phyloP scores from a whole-genome alignment of 257 asterid species.

The Solanum corneliomulleri region DNA sequence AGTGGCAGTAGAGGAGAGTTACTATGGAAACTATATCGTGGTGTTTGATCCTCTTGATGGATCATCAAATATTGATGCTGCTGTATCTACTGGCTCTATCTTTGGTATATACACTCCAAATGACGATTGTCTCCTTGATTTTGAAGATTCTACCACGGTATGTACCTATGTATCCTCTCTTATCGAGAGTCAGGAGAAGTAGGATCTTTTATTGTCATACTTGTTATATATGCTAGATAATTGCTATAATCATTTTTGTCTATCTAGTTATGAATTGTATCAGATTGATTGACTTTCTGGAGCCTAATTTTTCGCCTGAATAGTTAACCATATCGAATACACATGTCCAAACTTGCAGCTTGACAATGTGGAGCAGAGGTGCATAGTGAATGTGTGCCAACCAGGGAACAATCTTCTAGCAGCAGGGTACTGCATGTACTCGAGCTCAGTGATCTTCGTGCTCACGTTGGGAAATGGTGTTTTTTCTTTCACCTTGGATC shows the following conservation, averaged over 20 bases:
- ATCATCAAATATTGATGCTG: slow-evolving; percentile 86
- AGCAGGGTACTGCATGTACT: slow-evolving; percentile 80
- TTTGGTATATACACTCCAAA: slow-evolving; percentile 85
- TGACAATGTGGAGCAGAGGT: slow-evolving; percentile 41
- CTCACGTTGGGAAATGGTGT: slow-evolving; percentile 71
- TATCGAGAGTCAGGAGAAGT: background rate
- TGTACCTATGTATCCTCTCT: background rate
- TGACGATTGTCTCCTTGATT: slow-evolving; percentile 73
- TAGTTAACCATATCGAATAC: background rate
- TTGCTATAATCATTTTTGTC: background rate
- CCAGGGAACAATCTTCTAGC: slow-evolving; percentile 82
- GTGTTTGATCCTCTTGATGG: slow-evolving; percentile 96
- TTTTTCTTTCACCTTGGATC: slow-evolving; percentile 50
- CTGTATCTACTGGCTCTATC: slow-evolving; percentile 87
- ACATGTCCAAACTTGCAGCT: slow-evolving; percentile 25
- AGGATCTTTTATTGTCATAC: background rate
- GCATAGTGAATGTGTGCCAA: slow-evolving; percentile 71
- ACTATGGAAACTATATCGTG: slow-evolving; percentile 88
- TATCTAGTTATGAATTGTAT: background rate
- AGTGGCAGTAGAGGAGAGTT: slow-evolving; percentile 91
- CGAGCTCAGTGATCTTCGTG: slow-evolving; percentile 64
- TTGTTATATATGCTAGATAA: background rate
- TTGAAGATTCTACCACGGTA: slow-evolving; percentile 52
- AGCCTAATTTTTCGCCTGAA: background rate
- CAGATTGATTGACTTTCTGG: background rate